These are phyloP conservation scores for Helianthus tuberosus DNA, from an alignment of 129 eudicot genomes.

Conservation along the genomic window DNA sequence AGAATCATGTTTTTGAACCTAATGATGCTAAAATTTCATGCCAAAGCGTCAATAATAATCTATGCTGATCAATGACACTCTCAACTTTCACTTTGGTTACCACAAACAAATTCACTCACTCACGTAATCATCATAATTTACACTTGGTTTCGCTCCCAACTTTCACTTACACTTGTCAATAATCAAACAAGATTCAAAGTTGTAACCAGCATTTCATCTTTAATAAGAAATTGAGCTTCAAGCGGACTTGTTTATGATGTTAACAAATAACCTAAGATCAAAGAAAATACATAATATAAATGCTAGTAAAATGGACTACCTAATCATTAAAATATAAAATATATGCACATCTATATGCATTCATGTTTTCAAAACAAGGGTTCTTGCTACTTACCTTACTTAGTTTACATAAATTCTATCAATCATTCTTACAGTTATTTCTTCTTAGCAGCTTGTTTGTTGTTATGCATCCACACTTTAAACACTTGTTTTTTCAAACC, in stretches of 20 bases:
- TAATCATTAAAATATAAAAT: conserved; percentile 16
- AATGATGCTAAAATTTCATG: no score
- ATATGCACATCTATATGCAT: conserved; percentile 32
- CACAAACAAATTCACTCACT: no score
- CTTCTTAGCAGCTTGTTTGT: conserved; percentile 74
- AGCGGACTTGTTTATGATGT: conserved; percentile 21
- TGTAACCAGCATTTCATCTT: neutral
- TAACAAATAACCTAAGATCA: conserved; percentile 8
- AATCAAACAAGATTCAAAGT: neutral
- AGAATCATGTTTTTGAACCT: no score
- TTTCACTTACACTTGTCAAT: conserved; percentile 4
- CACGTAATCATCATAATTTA: no score
- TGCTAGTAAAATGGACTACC: conserved; percentile 19
- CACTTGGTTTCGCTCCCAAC: no score
- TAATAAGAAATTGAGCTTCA: conserved; percentile 1
- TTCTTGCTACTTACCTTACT: neutral
- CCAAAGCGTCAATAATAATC: no score
- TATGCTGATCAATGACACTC: no score
- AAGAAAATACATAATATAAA: conserved; percentile 6
- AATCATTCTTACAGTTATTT: conserved; percentile 46
- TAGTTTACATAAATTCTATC: conserved; percentile 21
- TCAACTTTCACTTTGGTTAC: no score
- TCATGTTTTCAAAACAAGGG: conserved; percentile 11
- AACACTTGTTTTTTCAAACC: conserved; percentile 75
- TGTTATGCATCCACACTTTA: conserved; percentile 94